Percentiles rank a stretch among this genome's conserved stretches.
phyloP scores from a whole-genome alignment of 2,329 filamentous ascomycete genomes.

The Neospermospora avenae region DNA sequence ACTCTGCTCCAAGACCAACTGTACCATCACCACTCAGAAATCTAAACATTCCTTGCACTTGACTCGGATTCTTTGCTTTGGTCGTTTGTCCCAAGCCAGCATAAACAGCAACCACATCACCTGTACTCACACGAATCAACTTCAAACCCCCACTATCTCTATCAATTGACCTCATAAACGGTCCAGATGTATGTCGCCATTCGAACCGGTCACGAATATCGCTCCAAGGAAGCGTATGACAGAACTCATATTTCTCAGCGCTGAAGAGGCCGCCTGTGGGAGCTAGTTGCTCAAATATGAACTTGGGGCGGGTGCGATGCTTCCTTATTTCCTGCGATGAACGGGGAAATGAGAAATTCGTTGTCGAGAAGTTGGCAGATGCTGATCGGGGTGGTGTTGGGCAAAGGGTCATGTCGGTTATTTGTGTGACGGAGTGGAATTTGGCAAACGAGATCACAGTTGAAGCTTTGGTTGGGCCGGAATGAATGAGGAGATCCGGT shows the following conservation, averaged over 20 bases:
- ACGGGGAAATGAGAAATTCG: conserved; percentile 11
- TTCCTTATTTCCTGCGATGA: not conserved
- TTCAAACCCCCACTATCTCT: conserved; percentile 27
- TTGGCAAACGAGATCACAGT: conserved; percentile 27
- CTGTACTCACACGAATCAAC: conserved; percentile 24
- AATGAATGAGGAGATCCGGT: conserved; percentile 29
- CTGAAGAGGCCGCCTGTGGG: conserved; percentile 26
- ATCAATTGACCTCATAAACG: conserved; percentile 17
- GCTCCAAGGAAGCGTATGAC: conserved; percentile 21
- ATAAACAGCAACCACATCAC: conserved; percentile 31
- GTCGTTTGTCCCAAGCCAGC: conserved; percentile 21
- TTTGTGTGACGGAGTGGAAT: conserved; percentile 26
- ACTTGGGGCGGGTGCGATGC: conserved; percentile 10
- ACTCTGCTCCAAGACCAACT: conserved; percentile 25
- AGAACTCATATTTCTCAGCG: conserved; percentile 26
- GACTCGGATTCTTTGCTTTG: conserved; percentile 16
- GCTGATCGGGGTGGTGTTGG: conserved; percentile 17
- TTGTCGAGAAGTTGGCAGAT: conserved; percentile 8
- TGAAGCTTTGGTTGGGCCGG: conserved; percentile 21
- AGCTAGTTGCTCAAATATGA: conserved; percentile 21
- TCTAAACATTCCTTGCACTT: conserved; percentile 26
- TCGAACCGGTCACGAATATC: conserved; percentile 27
- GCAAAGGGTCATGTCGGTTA: conserved; percentile 29
- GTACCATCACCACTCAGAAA: conserved; percentile 22
- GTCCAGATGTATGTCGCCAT: conserved; percentile 23